Percentiles rank a stretch among this genome's conserved stretches.
These are phyloP conservation scores for Sporothrix pseudoabietina DNA, from an alignment of 2,329 filamentous ascomycete genomes.

Conservation along the genomic window DNA sequence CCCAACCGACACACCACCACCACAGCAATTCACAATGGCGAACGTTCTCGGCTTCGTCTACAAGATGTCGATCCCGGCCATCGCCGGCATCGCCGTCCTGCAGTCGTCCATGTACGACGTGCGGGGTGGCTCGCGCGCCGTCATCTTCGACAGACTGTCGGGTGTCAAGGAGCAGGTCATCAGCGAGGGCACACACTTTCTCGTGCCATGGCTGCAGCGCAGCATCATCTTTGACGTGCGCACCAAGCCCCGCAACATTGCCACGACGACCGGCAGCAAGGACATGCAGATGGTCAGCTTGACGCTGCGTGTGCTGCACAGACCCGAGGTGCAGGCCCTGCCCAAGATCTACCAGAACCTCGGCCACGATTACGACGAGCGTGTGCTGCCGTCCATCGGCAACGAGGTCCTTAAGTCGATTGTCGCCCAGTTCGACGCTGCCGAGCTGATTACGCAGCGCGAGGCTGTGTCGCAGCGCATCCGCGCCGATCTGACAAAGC, in stretches of 20 bases:
- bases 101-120: conserved; percentile 94
- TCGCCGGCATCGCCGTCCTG: conserved; percentile 66
- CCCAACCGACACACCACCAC: background rate
- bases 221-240: conserved; percentile 96
- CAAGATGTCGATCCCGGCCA: conserved; percentile 71
- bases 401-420: conserved; percentile 99
- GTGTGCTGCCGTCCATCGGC: conserved; percentile 93
- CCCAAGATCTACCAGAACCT: conserved; percentile 85
- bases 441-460: conserved; percentile 97
- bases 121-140: conserved; percentile 87
- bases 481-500: conserved; percentile 85
- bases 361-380: conserved; percentile 94
- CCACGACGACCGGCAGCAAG: conserved; percentile 96
- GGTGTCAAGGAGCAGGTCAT: conserved; percentile 92
- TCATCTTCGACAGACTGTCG: conserved; percentile 93
- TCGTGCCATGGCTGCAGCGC: conserved; percentile 93
- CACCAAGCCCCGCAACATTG: conserved; percentile 96
- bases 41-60: conserved; percentile 64
- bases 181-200: conserved; percentile 96
- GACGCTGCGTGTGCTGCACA: conserved; percentile 96
- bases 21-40: conserved; percentile 48
- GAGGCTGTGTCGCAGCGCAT: conserved; percentile 96
- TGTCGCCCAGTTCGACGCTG: conserved; percentile 98
- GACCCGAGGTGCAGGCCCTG: conserved; percentile 82
- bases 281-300: conserved; percentile 99